Conservation (phyloP, 2,329 filamentous ascomycete genomes). For the Bipolaris cookei region DNA sequence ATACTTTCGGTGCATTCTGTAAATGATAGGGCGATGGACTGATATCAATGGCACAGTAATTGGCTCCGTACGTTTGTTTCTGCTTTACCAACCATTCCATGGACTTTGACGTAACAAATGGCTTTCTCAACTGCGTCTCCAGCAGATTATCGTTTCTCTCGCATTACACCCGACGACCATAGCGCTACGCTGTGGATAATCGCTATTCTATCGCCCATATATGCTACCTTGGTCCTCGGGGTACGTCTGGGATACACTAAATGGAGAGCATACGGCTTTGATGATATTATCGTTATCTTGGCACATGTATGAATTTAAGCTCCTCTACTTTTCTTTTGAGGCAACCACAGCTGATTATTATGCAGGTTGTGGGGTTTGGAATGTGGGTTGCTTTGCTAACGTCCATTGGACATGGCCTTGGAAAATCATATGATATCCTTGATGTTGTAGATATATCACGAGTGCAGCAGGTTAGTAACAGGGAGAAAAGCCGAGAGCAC, state of each 20-base stretch:
- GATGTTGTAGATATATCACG: background rate
- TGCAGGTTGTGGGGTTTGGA: constrained; percentile 1
- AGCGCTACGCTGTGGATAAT: constrained; percentile 14
- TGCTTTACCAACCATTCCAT: background rate
- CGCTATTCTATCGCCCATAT: constrained; percentile 6
- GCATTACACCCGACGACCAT: constrained; percentile 5
- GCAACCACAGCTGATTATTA: background rate
- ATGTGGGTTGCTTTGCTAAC: constrained; percentile 12
- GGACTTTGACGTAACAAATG: constrained; percentile 2
- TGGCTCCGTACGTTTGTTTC: background rate
- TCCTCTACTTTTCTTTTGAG: background rate
- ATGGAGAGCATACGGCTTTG: constrained; percentile 5
- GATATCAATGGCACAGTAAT: constrained; percentile 1
- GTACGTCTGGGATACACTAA: constrained; percentile 11
- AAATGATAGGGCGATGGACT: background rate
- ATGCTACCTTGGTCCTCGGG: constrained; percentile 4
- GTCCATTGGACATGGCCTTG: constrained; percentile 6
- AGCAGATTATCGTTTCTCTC: constrained; percentile 10
- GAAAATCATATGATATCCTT: constrained; percentile 4
- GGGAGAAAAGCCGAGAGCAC: background rate
- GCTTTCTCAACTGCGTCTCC: background rate
- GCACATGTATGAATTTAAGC: constrained; percentile 6
- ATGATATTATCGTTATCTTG: constrained; percentile 5
- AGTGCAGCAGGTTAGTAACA: constrained; percentile 7
- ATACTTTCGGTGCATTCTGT: background rate